These are phyloP conservation scores for Wickerhamiella shivajii DNA, from an alignment of 805 yeast species.

Conservation along the genomic window DNA sequence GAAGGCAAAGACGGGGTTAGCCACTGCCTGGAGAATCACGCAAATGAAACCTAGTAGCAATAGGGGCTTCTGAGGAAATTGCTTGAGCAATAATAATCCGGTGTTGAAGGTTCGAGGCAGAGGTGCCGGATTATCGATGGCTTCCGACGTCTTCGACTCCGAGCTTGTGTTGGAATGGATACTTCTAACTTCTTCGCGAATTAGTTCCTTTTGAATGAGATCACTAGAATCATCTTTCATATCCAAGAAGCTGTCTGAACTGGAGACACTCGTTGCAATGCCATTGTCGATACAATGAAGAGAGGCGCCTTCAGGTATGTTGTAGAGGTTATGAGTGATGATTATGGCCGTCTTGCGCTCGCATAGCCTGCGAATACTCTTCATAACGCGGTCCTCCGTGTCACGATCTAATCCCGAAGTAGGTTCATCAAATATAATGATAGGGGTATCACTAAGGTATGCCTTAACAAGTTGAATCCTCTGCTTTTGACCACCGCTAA, in stretches of 20 bases:
- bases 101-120: too few relatives aligned
- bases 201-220: too few relatives aligned
- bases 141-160: too few relatives aligned
- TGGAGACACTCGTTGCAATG: constrained; percentile 26
- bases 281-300: constrained; percentile 53
- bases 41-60: constrained; percentile 37
- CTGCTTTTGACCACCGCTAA: constrained; percentile 91
- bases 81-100: too few relatives aligned
- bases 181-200: too few relatives aligned
- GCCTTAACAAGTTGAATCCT: constrained; percentile 79
- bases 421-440: constrained; percentile 75
- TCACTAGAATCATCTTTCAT: too few relatives aligned
- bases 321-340: constrained; percentile 61
- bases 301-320: constrained; percentile 41
- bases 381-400: constrained; percentile 33
- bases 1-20: constrained; percentile 67
- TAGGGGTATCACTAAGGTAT: constrained; percentile 50
- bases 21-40: constrained; percentile 43
- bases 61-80: constrained; percentile 14
- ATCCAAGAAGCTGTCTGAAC: too few relatives aligned
- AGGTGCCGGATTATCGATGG: too few relatives aligned
- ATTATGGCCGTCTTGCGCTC: constrained; percentile 58
- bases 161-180: too few relatives aligned
- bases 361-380: constrained; percentile 45
- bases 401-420: constrained; percentile 61